These are phyloP conservation scores for Monosporascus ibericus DNA, from an alignment of 2,329 filamentous ascomycete genomes.

Conservation along the genomic window DNA sequence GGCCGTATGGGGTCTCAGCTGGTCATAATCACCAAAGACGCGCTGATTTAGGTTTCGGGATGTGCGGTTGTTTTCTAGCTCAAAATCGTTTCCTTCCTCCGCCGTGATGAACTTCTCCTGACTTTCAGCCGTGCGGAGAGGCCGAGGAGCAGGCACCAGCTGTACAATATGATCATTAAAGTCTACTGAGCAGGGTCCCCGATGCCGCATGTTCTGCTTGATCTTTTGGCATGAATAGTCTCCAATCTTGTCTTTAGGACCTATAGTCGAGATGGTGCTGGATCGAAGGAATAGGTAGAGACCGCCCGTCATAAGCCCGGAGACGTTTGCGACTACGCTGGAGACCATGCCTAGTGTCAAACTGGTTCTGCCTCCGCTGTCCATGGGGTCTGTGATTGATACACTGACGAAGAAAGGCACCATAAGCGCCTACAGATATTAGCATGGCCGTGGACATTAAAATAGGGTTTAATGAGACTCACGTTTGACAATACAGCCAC, in stretches of 20 bases:
- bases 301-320: conserved; percentile 58
- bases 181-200: conserved; percentile 16
- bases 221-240: conserved; percentile 40
- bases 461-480: conserved; percentile 20
- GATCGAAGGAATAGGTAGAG: conserved; percentile 63
- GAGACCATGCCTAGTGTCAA: conserved; percentile 54
- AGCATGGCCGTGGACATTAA: conserved; percentile 9
- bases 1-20: conserved; percentile 28
- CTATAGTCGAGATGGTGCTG: conserved; percentile 52
- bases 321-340: conserved; percentile 59
- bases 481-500: conserved; percentile 54
- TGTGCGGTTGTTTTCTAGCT: conserved; percentile 19
- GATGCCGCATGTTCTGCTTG: conserved; percentile 27
- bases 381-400: conserved; percentile 35
- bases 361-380: conserved; percentile 36
- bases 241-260: conserved; percentile 36
- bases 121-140: conserved; percentile 27
- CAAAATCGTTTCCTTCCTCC: conserved; percentile 27
- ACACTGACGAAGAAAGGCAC: conserved; percentile 59
- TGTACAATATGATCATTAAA: conserved; percentile 30
- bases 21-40: conserved; percentile 22
- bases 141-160: conserved; percentile 23
- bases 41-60: conserved; percentile 11
- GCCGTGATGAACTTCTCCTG: conserved; percentile 26
- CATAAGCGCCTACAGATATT: conserved; percentile 43